Conservation (phyloP, 2,329 filamentous ascomycete species). For the Sclerotiophoma versabilis region DNA sequence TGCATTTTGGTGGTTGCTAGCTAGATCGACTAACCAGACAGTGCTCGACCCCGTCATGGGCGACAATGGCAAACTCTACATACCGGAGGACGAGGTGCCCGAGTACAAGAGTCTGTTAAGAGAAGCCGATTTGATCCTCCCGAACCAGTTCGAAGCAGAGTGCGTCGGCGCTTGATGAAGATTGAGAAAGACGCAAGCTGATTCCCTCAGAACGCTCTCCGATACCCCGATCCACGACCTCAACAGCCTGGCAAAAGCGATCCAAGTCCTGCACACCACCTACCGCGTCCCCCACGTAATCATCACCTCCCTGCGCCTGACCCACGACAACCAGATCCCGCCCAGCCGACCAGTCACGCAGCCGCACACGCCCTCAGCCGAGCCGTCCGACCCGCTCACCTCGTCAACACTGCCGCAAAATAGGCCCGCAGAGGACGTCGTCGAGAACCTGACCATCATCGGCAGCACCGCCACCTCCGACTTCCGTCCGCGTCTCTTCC, state of each 20-base stretch:
- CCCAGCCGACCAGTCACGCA: conserved; percentile 43
- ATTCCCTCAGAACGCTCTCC: conserved; percentile 73
- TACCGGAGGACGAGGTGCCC: conserved; percentile 88
- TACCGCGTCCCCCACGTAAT: conserved; percentile 87
- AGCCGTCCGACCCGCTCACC: conserved; percentile 1
- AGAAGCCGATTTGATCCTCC: conserved; percentile 88
- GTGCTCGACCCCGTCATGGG: conserved; percentile 98
- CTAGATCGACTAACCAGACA: no score
- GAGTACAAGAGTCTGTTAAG: conserved; percentile 82
- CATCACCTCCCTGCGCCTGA: conserved; percentile 85
- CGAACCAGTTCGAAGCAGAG: conserved; percentile 98
- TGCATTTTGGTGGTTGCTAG: no score
- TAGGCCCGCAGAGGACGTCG: conserved; percentile 13
- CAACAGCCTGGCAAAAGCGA: conserved; percentile 73
- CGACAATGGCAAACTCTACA: conserved; percentile 90
- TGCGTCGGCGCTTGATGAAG: no score
- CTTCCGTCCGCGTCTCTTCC: conserved; percentile 80
- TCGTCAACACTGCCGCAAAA: not conserved
- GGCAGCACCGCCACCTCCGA: conserved; percentile 75
- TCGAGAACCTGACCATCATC: conserved; percentile 69
- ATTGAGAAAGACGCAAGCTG: no score
- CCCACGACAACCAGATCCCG: conserved; percentile 57
- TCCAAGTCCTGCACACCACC: conserved; percentile 76
- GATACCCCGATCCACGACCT: conserved; percentile 84
- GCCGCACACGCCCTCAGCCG: conserved; percentile 33